Conservation (phyloP, 2,329 filamentous ascomycete genomes). For the Boeremia exigua region DNA sequence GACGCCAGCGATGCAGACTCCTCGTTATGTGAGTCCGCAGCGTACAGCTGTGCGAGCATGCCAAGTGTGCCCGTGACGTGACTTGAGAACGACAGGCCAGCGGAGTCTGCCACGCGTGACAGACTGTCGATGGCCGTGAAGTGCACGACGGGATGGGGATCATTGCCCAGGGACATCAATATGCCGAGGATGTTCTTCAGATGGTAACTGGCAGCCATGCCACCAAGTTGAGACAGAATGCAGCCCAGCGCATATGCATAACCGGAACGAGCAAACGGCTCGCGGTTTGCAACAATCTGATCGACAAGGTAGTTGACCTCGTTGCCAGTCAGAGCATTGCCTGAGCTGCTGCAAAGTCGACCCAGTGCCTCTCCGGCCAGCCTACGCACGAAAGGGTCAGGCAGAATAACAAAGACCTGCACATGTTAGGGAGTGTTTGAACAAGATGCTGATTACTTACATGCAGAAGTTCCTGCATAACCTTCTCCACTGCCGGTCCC, state of each 20-base stretch:
- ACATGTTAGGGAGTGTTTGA: constrained; percentile 7
- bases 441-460: constrained; percentile 60
- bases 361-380: constrained; percentile 86
- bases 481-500: constrained; percentile 77
- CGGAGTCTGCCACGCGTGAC: constrained; percentile 85
- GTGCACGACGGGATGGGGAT: constrained; percentile 93
- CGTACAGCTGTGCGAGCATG: constrained; percentile 92
- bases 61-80: constrained; percentile 91
- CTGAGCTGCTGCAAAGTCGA: constrained; percentile 81
- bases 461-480: constrained; percentile 72
- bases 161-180: constrained; percentile 95
- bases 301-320: constrained; percentile 94
- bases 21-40: constrained; percentile 87
- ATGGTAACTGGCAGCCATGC: constrained; percentile 96
- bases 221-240: constrained; percentile 93
- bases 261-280: constrained; percentile 90
- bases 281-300: constrained; percentile 90
- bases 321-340: constrained; percentile 84
- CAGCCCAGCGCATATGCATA: constrained; percentile 92
- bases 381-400: constrained; percentile 84
- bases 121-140: constrained; percentile 95
- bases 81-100: constrained; percentile 87
- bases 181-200: constrained; percentile 97
- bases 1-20: constrained; percentile 80
- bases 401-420: constrained; percentile 75